These are phyloP conservation scores for Saturnispora hagleri DNA, from an alignment of 805 yeast genomes.

Conservation along the genomic window DNA sequence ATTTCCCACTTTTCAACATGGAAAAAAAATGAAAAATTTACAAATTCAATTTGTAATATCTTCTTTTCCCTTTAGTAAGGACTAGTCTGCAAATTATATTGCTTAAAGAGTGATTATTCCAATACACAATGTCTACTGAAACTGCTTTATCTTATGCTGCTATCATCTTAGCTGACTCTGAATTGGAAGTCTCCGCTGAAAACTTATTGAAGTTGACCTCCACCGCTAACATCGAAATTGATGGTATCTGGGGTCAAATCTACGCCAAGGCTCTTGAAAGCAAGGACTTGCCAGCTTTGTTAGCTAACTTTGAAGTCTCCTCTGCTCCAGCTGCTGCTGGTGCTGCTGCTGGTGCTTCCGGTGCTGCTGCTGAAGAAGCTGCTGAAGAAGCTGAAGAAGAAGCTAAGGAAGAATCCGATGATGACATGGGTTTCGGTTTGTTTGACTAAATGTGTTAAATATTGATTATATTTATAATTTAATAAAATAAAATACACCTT, in stretches of 20 bases:
- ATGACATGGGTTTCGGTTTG: conserved; percentile 88
- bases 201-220: conserved; percentile 63
- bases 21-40: not conserved
- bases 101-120: conserved; percentile 39
- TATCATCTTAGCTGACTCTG: conserved; percentile 94
- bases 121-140: conserved; percentile 65
- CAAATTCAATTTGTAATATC: not conserved
- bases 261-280: conserved; percentile 78
- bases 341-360: conserved; percentile 38
- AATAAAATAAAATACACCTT: not conserved
- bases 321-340: conserved; percentile 44
- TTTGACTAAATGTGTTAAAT: conserved; percentile 55
- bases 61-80: conserved; percentile 17
- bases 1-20: not conserved
- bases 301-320: conserved; percentile 46
- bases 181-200: conserved; percentile 81
- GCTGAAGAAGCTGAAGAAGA: conserved; percentile 55
- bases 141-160: conserved; percentile 96
- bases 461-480: conserved; percentile 1
- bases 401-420: conserved; percentile 61
- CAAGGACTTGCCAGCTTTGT: conserved; percentile 62
- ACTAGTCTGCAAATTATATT: conserved; percentile 32
- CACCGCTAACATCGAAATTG: conserved; percentile 74
- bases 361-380: conserved; percentile 37
- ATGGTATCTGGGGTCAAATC: conserved; percentile 71